Evolutionary conservation across 169 alveolate species (phyloP).

Genomic region (Eimeria tenella): DNA sequence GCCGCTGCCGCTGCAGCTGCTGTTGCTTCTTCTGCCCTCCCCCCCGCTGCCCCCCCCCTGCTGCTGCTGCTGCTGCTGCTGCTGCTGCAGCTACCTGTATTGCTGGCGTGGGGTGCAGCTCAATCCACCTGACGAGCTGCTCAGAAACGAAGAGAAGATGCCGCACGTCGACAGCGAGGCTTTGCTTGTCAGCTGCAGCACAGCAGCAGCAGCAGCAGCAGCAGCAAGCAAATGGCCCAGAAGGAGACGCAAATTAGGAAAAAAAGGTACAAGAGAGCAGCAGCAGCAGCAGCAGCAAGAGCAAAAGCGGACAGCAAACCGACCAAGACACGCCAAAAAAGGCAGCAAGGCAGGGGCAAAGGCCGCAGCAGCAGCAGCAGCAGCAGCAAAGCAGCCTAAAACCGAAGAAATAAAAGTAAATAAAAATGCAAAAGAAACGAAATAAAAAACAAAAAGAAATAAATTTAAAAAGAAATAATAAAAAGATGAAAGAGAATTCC

Average conservation of each 20-base stretch:
- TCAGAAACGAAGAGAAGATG: conserved; percentile 66
- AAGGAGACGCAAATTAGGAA: background rate
- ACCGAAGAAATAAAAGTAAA: background rate
- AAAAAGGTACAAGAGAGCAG: no score
- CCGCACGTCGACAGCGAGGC: conserved; percentile 53
- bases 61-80: conserved; percentile 15
- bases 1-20: background rate
- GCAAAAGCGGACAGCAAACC: no score
- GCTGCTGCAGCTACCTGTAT: conserved; percentile 38
- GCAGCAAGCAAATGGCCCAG: no score
- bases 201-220: no score
- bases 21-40: background rate
- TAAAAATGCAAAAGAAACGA: background rate
- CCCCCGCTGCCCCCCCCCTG: background rate
- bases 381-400: no score
- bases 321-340: background rate
- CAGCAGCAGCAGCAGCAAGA: no score
- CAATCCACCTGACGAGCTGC: conserved; percentile 66
- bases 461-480: background rate
- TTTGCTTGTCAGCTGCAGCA: conserved; percentile 35
- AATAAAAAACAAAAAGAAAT: background rate
- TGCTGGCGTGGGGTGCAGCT: conserved; percentile 64
- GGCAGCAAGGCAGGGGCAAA: no score
- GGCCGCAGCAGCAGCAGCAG: no score
- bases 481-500: background rate